Evolutionary conservation across 352 stramenopile genomes (phyloP).

Genomic region (Globisporangium ultimum): DNA sequence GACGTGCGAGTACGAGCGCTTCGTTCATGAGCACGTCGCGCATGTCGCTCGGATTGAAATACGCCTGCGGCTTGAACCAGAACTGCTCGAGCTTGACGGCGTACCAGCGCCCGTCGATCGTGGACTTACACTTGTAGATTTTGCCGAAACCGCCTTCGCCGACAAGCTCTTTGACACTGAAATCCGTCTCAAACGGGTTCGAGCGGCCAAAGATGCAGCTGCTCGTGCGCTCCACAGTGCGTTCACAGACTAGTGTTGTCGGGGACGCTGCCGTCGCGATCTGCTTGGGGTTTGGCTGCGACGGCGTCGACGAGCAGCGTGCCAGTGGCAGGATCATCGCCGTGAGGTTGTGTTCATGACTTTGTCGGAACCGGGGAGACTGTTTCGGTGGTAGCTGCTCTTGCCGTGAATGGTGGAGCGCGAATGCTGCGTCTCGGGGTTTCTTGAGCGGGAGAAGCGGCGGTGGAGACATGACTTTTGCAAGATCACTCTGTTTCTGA

Average conservation of each 20-base stretch:
- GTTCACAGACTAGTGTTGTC: slow-evolving; percentile 13
- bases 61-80: slow-evolving; percentile 80
- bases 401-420: neutral
- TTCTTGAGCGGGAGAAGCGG: slow-evolving; percentile 2
- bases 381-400: neutral
- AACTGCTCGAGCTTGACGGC: slow-evolving; percentile 82
- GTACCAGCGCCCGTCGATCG: slow-evolving; percentile 65
- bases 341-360: slow-evolving; percentile 8
- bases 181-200: slow-evolving; percentile 81
- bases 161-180: slow-evolving; percentile 60
- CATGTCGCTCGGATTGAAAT: slow-evolving; percentile 71
- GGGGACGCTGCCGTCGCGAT: neutral
- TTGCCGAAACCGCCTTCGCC: slow-evolving; percentile 74
- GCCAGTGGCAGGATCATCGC: slow-evolving; percentile 38
- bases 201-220: slow-evolving; percentile 54
- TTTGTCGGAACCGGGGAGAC: neutral
- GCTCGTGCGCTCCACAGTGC: slow-evolving; percentile 22
- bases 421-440: neutral
- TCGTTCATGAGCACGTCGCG: slow-evolving; percentile 93
- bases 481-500: neutral
- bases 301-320: slow-evolving; percentile 57
- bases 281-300: slow-evolving; percentile 21
- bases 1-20: slow-evolving; percentile 87
- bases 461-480: neutral
- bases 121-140: slow-evolving; percentile 78